These are phyloP conservation scores for Clonostachys rosea DNA, from an alignment of 2,329 filamentous ascomycete genomes.

Conservation along the genomic window DNA sequence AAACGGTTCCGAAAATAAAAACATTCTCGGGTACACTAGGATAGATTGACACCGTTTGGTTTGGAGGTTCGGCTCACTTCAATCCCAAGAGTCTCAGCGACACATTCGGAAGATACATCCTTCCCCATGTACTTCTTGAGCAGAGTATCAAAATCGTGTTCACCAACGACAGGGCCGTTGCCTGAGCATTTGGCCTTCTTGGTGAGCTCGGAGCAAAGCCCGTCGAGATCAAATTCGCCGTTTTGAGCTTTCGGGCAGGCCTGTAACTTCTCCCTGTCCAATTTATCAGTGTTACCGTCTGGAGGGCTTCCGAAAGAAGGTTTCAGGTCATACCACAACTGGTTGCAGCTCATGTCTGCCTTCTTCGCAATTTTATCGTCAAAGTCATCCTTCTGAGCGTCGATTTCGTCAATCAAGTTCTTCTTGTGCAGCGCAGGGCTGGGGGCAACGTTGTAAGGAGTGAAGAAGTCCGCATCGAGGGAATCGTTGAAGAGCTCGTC, in stretches of 20 bases:
- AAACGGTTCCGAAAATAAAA: no score
- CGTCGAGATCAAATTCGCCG: constrained; percentile 90
- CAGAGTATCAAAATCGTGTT: constrained; percentile 81
- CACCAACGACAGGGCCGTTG: constrained; percentile 81
- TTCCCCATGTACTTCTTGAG: constrained; percentile 60
- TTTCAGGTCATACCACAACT: constrained; percentile 75
- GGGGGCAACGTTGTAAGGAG: constrained; percentile 67
- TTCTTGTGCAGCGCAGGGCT: constrained; percentile 46
- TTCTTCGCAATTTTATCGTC: constrained; percentile 56
- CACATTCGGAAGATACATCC: constrained; percentile 23
- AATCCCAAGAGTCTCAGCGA: constrained; percentile 53
- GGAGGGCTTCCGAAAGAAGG: not conserved
- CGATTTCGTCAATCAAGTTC: constrained; percentile 73
- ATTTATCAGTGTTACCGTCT: not conserved
- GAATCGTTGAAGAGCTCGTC: constrained; percentile 74
- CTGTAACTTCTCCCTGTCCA: constrained; percentile 79
- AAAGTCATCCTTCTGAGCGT: constrained; percentile 65
- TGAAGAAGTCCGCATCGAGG: constrained; percentile 75
- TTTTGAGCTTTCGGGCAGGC: constrained; percentile 81
- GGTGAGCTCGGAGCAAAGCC: constrained; percentile 85
- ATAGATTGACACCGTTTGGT: constrained; percentile 6
- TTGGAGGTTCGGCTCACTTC: constrained; percentile 29
- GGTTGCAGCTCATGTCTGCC: constrained; percentile 76
- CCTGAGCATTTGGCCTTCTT: constrained; percentile 96
- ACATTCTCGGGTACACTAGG: not conserved